Evolutionary conservation across 1,284 basidiomycete species (phyloP).

Genomic region (Ceratorhiza oryzae-sativae): DNA sequence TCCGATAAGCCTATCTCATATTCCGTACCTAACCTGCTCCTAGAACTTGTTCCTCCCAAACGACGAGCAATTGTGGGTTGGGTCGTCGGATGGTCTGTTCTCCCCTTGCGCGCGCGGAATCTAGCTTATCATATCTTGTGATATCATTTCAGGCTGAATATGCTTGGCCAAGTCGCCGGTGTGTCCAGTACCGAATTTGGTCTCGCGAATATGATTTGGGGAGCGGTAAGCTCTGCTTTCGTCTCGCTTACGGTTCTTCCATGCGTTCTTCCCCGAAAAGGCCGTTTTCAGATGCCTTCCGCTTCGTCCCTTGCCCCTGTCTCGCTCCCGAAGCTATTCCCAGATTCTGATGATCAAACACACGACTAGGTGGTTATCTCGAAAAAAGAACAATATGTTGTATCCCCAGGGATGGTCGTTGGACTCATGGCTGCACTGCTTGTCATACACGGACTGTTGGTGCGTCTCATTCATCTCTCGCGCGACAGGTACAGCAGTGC

Average conservation of each 20-base stretch:
- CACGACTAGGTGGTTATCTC: constrained; percentile 25
- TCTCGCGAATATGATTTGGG: constrained; percentile 87
- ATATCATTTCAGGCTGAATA: constrained; percentile 66
- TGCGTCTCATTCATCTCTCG: no score
- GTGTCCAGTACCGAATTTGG: constrained; percentile 90
- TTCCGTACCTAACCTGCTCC: constrained; percentile 69
- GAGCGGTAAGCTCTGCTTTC: constrained; percentile 59
- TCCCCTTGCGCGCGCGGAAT: background rate
- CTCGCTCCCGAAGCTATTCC: background rate
- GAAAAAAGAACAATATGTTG: constrained; percentile 48
- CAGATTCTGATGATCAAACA: background rate
- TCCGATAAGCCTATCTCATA: constrained; percentile 49
- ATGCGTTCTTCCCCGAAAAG: background rate
- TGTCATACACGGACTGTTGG: constrained; percentile 73
- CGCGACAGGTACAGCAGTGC: no score
- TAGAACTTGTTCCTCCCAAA: constrained; percentile 70
- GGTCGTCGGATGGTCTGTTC: constrained; percentile 68
- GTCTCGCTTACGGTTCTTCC: background rate
- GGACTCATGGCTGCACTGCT: constrained; percentile 77
- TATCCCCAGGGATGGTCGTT: constrained; percentile 68
- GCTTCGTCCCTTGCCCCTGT: constrained; percentile 21
- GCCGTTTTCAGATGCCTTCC: constrained; percentile 46
- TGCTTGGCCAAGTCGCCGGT: constrained; percentile 86
- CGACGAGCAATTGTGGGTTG: constrained; percentile 67
- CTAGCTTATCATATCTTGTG: constrained; percentile 39